Conservation (phyloP, 768 basidiomycete species). For the Agaricus bisporus region DNA sequence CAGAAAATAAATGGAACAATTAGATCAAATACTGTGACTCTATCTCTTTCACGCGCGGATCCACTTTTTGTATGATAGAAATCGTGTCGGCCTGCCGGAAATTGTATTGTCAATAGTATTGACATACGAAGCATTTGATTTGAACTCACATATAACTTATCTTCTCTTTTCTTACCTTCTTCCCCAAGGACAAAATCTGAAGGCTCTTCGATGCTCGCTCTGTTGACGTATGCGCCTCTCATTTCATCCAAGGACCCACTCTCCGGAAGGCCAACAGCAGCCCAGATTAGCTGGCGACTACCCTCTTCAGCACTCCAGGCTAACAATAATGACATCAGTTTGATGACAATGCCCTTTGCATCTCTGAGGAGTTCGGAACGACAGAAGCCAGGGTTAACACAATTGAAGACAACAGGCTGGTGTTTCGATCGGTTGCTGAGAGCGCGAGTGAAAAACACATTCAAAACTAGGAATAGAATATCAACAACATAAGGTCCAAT, state of each 20-base stretch:
- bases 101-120: background rate
- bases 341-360: background rate
- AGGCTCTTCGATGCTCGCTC: constrained; percentile 20
- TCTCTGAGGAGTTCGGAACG: constrained; percentile 25
- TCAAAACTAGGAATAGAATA: constrained; percentile 26
- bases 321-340: constrained; percentile 14
- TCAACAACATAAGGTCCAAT: background rate
- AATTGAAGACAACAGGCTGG: constrained; percentile 26
- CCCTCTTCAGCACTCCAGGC: constrained; percentile 35
- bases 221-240: constrained; percentile 24
- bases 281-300: constrained; percentile 27
- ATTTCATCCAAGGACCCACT: constrained; percentile 3
- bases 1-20: background rate
- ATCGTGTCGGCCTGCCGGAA: constrained; percentile 1
- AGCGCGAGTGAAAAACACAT: constrained; percentile 33
- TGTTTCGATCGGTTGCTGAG: constrained; percentile 25
- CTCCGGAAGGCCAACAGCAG: constrained; percentile 19
- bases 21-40: background rate
- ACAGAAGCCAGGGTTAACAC: constrained; percentile 40
- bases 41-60: background rate
- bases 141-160: constrained; percentile 17
- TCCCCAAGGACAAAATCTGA: constrained; percentile 24
- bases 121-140: background rate
- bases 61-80: background rate
- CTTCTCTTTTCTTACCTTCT: constrained; percentile 19